Base-by-base conservation (phyloP, 1,139 yeast species). In the Zygosaccharomyces sapae region DNA sequence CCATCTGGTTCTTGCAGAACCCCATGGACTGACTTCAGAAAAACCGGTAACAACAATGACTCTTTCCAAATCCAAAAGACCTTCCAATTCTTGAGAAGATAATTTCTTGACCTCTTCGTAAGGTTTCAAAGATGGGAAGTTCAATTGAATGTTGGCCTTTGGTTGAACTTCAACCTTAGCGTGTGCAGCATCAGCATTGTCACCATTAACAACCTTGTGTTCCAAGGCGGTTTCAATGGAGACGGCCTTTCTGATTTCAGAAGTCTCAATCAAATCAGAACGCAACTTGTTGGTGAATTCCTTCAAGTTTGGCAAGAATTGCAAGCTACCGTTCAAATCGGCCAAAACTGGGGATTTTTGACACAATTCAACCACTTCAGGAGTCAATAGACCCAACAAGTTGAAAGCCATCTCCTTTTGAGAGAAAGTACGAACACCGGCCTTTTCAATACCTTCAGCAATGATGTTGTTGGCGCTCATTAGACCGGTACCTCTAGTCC, bases 401-500 rank as follows among this genome's bases (percentile, higher is more conserved):
- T 92, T 92, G 82, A 92, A 92, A 42, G 98, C 97, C 98, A 92
- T 92, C 74, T 92, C 98, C 73, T 87, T 87, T 74, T 92, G 98
- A 52, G 96, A 86, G 79, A 90, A 92, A 43, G 98, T 92, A 74
- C 98, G 86, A 47, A 92, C 97, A 63, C 98, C 97, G 56, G 86
- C 75, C 68, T 82, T 82, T 74, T 92, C 98, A 67, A 92, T 87
- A 60, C 97, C 97, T 73, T 90, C 97, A 51, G 98, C 97, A 69
- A 92, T 88, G 67, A 89, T 85, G 75, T 92, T 92, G 78, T 92
- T 92, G 61, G 85, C 97, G 65, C 90, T 79, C 98, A 92, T 92
- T 67, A 92, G 83, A 67, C 98, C 98, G 54, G 98, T 92, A 72
- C 98, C 98, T 80, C 98, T 88, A 55, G 98, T 92, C 98, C 98